Percentiles rank a stretch among this genome's conserved stretches.
These are phyloP conservation scores for Paramecium caudatum DNA, from an alignment of 73 alveolate genomes.

Conservation along the genomic window DNA sequence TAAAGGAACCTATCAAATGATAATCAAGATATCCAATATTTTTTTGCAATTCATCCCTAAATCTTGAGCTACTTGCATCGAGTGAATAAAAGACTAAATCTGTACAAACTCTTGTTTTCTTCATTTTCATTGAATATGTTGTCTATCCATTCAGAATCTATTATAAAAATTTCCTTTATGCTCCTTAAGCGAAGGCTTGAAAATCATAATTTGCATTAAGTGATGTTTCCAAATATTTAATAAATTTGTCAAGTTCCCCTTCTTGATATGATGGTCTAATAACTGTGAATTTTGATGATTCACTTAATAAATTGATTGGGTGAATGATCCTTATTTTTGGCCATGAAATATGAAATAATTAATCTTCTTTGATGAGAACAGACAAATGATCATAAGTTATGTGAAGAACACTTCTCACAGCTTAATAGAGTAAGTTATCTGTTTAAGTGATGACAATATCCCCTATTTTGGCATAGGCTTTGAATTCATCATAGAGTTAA, in stretches of 20 bases:
- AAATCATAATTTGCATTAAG: slow-evolving; percentile 1
- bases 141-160: neutral
- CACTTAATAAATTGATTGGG: neutral
- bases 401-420: neutral
- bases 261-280: neutral
- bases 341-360: slow-evolving; percentile 24
- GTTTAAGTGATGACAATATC: neutral
- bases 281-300: neutral
- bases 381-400: neutral
- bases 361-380: neutral
- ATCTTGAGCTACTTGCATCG: slow-evolving; percentile 5
- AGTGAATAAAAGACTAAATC: slow-evolving; percentile 12
- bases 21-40: slow-evolving; percentile 13
- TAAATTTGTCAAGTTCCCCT: slow-evolving; percentile 8
- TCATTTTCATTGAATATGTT: neutral
- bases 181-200: neutral
- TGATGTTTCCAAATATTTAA: neutral
- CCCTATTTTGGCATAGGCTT: neutral
- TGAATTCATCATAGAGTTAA: neutral
- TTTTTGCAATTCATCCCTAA: neutral
- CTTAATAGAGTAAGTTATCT: neutral
- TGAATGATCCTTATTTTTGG: slow-evolving; percentile 4
- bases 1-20: slow-evolving; percentile 25
- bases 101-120: neutral
- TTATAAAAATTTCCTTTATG: neutral